Evolutionary conservation across 1,284 basidiomycete species (phyloP), one percentile per base, ranked within the genome.

Genomic region (Phenoliferia sp.): DNA sequence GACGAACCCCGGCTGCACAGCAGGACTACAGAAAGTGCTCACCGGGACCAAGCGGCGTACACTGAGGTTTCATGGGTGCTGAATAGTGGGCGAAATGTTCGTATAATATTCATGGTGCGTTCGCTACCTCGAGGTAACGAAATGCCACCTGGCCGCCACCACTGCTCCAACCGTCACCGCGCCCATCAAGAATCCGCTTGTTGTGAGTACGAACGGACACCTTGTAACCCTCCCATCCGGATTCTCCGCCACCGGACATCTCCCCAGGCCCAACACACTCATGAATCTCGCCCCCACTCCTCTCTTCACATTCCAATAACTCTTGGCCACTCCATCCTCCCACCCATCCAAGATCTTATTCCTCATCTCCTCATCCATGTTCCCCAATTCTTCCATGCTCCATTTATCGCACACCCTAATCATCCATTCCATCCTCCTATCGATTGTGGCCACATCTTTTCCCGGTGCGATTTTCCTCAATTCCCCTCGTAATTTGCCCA

Each of bases 361-460:
- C 70, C 76, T 75, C 63, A 77, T 77, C 12, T 77, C 79, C 35
- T 88, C 85, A 76, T 89, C 85, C 75, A 93, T 81, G 64, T 78
- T 74, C 15, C 85, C 85, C 58, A 93, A 84, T 67, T 93, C 88
- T 65, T 88, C 88, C 80, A 93, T 82, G 33, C 85, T 81, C 90
- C 94, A 98, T 44, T 82, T 80, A 69, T 92, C 91, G 80, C 94
- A 97, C 5, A 97, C 83, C 64, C 86, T 85, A 33, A 90, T 87
- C 91, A 98, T 97, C 94, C 94, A 98, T 72, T 85, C 84, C 95
- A 99, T 99, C 76, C 95, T 83, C 76, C 83, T 83, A 76, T 85
- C 85, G 58, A 90, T 86, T 60, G 88, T 74, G 55, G 84, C 81
- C 12, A 88, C 87, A n/a, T 90, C 92, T 2, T 79, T 79, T 2